Base-by-base conservation (phyloP, 768 basidiomycete genomes). In the Vishniacozyma victoriae region DNA sequence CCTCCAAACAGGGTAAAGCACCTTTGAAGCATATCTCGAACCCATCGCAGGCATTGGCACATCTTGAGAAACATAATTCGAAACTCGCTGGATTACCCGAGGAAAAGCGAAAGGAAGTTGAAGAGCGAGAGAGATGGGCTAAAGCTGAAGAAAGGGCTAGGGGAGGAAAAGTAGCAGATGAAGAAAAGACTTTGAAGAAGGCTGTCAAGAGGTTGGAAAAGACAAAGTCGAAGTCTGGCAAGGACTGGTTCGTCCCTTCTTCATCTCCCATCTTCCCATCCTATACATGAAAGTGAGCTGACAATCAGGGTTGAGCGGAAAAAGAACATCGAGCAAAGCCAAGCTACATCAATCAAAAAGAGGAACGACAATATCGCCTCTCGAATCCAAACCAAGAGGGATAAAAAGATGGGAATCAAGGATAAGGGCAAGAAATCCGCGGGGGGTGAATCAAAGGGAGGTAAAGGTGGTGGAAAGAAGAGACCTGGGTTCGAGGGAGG, bases 161-260 rank as follows among this genome's bases (percentile, higher is more conserved):
- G 46, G 95, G 95, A 2, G 83, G 84, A 40, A 99, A 96, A 72
- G 83, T 99, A 24, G 80, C 80, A 41, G 95, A 97, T 60, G 87
- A 92, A 59, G 88, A 89, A 67, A 68, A 59, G 1, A 75, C 84
- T 37, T 71, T 99, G 62, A 96, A 93, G 76, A 96, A 95, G 75
- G 90, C 90, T 35, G 82, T 80, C 6, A 97, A 95, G 77, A 77
- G 87, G 69, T 84, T 87, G 55, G 93, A 95, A 73, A 92, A 93
- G 71, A 82, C 82, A 59, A 96, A 96, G 69, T 62, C 52, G 19
- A 91, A 87, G 75, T 82, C 82, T 50, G 87, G 86, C 70, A 86
- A 85, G 64, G 78, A 79, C 36, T 97, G 93, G 92, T 92, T 54
- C 47, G 84, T 75, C 26, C 19, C 15, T 11, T 22, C 41, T 36